Conservation (phyloP, 148 eudicot genomes). For the Amaranthus palmeri region DNA sequence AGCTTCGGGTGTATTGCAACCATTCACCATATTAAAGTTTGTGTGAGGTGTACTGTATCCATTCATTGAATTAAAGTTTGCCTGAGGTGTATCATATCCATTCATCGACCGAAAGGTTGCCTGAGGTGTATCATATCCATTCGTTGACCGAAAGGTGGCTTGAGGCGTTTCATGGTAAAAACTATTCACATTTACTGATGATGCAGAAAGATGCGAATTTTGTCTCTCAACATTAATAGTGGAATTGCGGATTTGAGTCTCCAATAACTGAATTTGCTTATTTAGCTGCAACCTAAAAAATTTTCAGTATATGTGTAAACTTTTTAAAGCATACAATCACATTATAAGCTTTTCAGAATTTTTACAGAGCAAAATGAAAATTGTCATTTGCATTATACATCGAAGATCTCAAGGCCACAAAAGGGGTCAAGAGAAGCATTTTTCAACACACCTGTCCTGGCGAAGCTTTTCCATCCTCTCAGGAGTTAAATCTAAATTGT, state of each 20-base stretch:
- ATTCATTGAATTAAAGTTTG: not conserved
- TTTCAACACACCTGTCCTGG: constrained; percentile 56
- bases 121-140: constrained; percentile 45
- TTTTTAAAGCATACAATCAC: not conserved
- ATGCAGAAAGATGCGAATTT: constrained; percentile 66
- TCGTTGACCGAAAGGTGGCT: constrained; percentile 26
- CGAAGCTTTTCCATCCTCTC: constrained; percentile 75
- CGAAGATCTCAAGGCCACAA: not conserved
- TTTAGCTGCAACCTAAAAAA: constrained; percentile 66
- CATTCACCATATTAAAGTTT: not conserved
- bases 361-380: not conserved
- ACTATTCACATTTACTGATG: constrained; percentile 48
- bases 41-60: constrained; percentile 24
- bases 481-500: constrained; percentile 55
- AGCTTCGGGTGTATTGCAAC: constrained; percentile 10
- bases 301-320: constrained; percentile 14
- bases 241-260: constrained; percentile 45
- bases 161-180: constrained; percentile 54
- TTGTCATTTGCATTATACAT: not conserved
- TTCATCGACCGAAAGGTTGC: constrained; percentile 29
- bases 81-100: constrained; percentile 25
- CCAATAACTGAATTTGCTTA: constrained; percentile 74
- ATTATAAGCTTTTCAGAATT: not conserved
- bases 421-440: not conserved
- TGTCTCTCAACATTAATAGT: constrained; percentile 50